These are phyloP conservation scores for Helicostylum pulchrum DNA, from an alignment of 192 early-diverging fungal genomes.

Conservation along the genomic window DNA sequence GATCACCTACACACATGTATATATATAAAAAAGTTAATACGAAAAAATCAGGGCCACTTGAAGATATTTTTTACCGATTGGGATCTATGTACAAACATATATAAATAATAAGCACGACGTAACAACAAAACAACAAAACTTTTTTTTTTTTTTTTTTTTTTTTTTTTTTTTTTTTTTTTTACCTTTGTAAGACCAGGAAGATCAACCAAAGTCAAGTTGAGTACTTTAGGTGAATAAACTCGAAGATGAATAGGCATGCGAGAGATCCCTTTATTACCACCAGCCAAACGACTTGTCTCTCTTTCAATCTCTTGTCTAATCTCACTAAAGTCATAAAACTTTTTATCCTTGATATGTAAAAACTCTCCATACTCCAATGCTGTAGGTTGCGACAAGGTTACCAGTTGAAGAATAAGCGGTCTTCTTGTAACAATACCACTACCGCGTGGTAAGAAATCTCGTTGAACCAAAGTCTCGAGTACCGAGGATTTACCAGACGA, in stretches of 20 bases:
- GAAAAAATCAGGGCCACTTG: not conserved
- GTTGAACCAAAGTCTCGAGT: slow-evolving; percentile 95
- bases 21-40: not conserved
- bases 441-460: slow-evolving; percentile 95
- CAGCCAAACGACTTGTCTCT: slow-evolving; percentile 76
- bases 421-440: slow-evolving; percentile 83
- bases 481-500: slow-evolving; percentile 96
- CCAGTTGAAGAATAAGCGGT: slow-evolving; percentile 77
- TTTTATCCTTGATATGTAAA: slow-evolving; percentile 70
- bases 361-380: slow-evolving; percentile 61
- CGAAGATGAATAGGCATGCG: slow-evolving; percentile 75
- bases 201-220: slow-evolving; percentile 81
- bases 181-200: slow-evolving; percentile 82
- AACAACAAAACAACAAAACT: not conserved
- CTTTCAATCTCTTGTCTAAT: slow-evolving; percentile 78
- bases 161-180: no score
- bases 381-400: slow-evolving; percentile 35
- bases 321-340: slow-evolving; percentile 72
- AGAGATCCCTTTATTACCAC: slow-evolving; percentile 77
- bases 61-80: slow-evolving; percentile 28
- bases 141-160: no score
- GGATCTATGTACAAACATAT: slow-evolving; percentile 23
- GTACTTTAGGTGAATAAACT: slow-evolving; percentile 72
- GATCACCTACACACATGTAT: slow-evolving; percentile 72
- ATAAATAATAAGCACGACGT: not conserved